Evolutionary conservation across 306 rosid genomes (phyloP).

Genomic region (Dryas octopetala): DNA sequence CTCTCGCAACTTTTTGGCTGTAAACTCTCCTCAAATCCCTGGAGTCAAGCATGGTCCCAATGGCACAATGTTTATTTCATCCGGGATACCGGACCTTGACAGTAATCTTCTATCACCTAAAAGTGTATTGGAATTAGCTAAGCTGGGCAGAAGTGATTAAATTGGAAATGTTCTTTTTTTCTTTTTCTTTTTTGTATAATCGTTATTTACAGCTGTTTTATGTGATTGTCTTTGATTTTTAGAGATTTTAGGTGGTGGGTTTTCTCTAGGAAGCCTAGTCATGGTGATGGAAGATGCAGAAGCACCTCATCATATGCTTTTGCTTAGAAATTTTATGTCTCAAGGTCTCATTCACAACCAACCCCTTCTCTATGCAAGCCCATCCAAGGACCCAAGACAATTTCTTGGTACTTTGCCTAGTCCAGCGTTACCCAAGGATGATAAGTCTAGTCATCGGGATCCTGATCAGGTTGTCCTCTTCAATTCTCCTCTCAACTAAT

Average conservation of each 20-base stretch:
- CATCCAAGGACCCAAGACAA: conserved; percentile 70
- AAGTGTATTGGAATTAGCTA: conserved; percentile 9
- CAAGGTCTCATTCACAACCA: conserved; percentile 80
- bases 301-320: conserved; percentile 98
- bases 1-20: conserved; percentile 58
- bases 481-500: conserved; percentile 4
- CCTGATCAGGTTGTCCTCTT: conserved; percentile 47
- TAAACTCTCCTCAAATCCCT: conserved; percentile 46
- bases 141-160: not conserved
- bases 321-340: conserved; percentile 88
- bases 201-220: conserved; percentile 13
- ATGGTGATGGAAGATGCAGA: conserved; percentile 93
- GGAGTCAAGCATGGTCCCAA: conserved; percentile 79
- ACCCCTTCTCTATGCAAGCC: conserved; percentile 85
- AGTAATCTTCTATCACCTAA: conserved; percentile 43
- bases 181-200: not conserved
- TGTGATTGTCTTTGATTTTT: conserved; percentile 9
- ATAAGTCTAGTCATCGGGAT: conserved; percentile 42
- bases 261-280: conserved; percentile 80
- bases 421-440: conserved; percentile 57
- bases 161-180: not conserved
- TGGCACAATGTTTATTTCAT: conserved; percentile 65
- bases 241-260: conserved; percentile 92
- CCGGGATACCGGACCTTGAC: conserved; percentile 84
- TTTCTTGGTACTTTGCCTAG: conserved; percentile 89